Conservation (phyloP, 192 early-diverging fungal species). For the Cladochytrium replicatum region DNA sequence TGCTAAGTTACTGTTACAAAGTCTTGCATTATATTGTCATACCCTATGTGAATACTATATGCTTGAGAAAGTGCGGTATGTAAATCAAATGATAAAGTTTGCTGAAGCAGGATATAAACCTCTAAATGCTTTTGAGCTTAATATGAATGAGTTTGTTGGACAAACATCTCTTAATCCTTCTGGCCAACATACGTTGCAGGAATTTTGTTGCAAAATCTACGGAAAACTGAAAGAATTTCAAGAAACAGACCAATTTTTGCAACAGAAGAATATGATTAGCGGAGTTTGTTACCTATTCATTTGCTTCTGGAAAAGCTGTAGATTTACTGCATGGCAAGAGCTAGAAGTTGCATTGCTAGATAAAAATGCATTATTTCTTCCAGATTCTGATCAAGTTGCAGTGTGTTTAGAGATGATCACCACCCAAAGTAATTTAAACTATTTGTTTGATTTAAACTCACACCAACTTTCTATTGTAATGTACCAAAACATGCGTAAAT, state of each 20-base stretch:
- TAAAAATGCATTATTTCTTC: slow-evolving; percentile 30
- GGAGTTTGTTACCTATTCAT: slow-evolving; percentile 22
- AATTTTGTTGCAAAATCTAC: too few species aligned
- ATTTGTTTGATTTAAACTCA: slow-evolving; percentile 21
- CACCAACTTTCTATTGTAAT: slow-evolving; percentile 17
- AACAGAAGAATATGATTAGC: too few species aligned
- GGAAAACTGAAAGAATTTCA: too few species aligned
- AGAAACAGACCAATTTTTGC: too few species aligned
- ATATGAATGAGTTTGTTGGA: slow-evolving; percentile 1
- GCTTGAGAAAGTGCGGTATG: too few species aligned
- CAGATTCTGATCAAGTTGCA: slow-evolving; percentile 33
- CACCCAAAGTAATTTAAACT: slow-evolving; percentile 20
- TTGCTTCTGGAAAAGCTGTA: slow-evolving; percentile 23
- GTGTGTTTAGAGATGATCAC: slow-evolving; percentile 34
- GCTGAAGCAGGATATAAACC: slow-evolving; percentile 18
- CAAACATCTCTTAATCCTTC: slow-evolving; percentile 5
- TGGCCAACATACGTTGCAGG: slow-evolving; percentile 6
- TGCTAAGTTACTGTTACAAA: slow-evolving; percentile 9
- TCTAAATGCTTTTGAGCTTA: not conserved
- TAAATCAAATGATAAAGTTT: too few species aligned
- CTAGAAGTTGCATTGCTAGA: slow-evolving; percentile 14
- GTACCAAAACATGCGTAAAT: slow-evolving; percentile 13
- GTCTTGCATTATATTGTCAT: slow-evolving; percentile 7
- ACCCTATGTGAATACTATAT: slow-evolving; percentile 2
- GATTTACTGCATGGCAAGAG: slow-evolving; percentile 28